These are phyloP conservation scores for Puccinia novopanici DNA, from an alignment of 1,284 basidiomycete genomes.

Conservation along the genomic window DNA sequence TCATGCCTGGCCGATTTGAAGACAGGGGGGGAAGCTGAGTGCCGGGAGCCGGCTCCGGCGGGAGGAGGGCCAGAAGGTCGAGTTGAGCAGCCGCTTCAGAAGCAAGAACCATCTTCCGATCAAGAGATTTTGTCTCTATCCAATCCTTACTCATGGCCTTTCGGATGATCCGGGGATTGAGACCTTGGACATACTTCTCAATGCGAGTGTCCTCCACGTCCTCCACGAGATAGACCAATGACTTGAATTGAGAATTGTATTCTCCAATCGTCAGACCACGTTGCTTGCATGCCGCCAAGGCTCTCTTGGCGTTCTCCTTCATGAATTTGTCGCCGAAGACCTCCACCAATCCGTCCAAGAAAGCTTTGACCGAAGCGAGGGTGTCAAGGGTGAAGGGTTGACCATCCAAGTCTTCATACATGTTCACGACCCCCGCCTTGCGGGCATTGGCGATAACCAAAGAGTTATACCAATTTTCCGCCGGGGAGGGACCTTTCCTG, in stretches of 20 bases:
- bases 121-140: neutral
- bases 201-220: neutral
- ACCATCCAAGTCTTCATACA: neutral
- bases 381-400: neutral
- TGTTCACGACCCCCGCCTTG: neutral
- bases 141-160: neutral
- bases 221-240: slow-evolving; percentile 14
- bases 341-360: neutral
- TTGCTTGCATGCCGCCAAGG: slow-evolving; percentile 7
- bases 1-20: no score
- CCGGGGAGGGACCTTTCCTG: neutral
- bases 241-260: neutral
- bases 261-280: neutral
- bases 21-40: no score
- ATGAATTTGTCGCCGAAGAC: slow-evolving; percentile 21
- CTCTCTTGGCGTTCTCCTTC: neutral
- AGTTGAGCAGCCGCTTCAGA: neutral
- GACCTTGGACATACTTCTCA: neutral
- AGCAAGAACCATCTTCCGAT: neutral
- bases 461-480: neutral
- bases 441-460: neutral
- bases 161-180: neutral
- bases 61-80: neutral
- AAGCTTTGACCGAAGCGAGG: neutral
- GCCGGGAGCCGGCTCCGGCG: neutral